phyloP scores from a whole-genome alignment of 2,329 filamentous ascomycete genomes.

The Penicillium sp. region DNA sequence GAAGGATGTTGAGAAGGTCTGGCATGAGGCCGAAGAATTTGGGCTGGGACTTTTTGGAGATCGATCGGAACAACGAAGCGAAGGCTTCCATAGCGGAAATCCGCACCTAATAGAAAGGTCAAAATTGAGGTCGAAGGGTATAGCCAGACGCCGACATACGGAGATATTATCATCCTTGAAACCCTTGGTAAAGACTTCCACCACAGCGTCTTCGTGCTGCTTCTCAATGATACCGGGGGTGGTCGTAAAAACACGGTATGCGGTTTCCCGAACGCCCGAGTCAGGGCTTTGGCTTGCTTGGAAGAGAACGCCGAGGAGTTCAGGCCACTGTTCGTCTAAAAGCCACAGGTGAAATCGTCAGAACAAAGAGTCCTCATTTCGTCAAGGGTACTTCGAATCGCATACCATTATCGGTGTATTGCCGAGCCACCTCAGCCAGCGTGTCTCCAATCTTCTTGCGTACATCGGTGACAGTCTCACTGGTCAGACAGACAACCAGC shows the following conservation, averaged over 20 bases:
- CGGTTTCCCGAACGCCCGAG: constrained; percentile 74
- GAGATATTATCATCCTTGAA: constrained; percentile 80
- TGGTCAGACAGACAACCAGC: constrained; percentile 65
- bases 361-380: constrained; percentile 3
- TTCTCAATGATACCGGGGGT: constrained; percentile 93
- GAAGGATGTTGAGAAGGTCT: constrained; percentile 86
- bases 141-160: constrained; percentile 42
- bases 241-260: constrained; percentile 89
- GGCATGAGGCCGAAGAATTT: constrained; percentile 84
- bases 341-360: constrained; percentile 7
- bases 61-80: constrained; percentile 84
- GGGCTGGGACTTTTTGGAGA: constrained; percentile 74
- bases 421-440: constrained; percentile 88
- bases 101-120: constrained; percentile 54
- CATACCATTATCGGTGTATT: constrained; percentile 86
- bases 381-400: constrained; percentile 12
- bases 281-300: constrained; percentile 80
- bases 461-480: constrained; percentile 64
- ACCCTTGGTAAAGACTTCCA: constrained; percentile 77
- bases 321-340: constrained; percentile 75
- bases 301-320: constrained; percentile 77
- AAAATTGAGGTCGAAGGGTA: not conserved
- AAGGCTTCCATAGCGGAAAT: constrained; percentile 95
- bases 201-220: constrained; percentile 84
- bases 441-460: constrained; percentile 95